Evolutionary conservation across 352 stramenopile genomes (phyloP).

Genomic region (Pythium utonaiense): DNA sequence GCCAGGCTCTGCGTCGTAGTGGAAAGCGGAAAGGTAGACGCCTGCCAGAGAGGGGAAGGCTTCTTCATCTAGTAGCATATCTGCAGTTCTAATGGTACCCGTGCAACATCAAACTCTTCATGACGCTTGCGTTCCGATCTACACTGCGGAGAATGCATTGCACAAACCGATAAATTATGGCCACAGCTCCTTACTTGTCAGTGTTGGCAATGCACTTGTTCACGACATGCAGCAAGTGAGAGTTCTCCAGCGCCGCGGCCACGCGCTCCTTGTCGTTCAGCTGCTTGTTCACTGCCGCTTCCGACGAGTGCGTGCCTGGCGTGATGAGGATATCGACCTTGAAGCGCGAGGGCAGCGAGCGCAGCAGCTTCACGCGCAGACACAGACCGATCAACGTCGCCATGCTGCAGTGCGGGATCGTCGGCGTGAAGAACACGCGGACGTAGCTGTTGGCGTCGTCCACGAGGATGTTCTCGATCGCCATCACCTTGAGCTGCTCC

Average conservation of each 20-base stretch:
- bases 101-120: no score
- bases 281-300: slow-evolving; percentile 97
- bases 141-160: slow-evolving; percentile 1
- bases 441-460: slow-evolving; percentile 79
- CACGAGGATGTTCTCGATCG: slow-evolving; percentile 87
- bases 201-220: slow-evolving; percentile 95
- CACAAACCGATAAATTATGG: neutral
- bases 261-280: slow-evolving; percentile 97
- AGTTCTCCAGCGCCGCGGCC: slow-evolving; percentile 94
- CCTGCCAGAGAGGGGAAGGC: slow-evolving; percentile 1
- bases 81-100: no score
- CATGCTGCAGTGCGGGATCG: slow-evolving; percentile 98
- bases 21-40: neutral
- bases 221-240: slow-evolving; percentile 93
- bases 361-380: slow-evolving; percentile 94
- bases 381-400: slow-evolving; percentile 96
- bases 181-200: slow-evolving; percentile 55
- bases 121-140: no score
- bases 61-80: slow-evolving; percentile 21
- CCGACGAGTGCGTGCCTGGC: slow-evolving; percentile 92
- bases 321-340: slow-evolving; percentile 94
- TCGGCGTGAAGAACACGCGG: slow-evolving; percentile 90
- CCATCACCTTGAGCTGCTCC: slow-evolving; percentile 92
- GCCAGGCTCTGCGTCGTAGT: slow-evolving; percentile 1
- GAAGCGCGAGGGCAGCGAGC: slow-evolving; percentile 91